Evolutionary conservation across 305 asterid genomes (phyloP).

Genomic region (Fraxinus greggii): DNA sequence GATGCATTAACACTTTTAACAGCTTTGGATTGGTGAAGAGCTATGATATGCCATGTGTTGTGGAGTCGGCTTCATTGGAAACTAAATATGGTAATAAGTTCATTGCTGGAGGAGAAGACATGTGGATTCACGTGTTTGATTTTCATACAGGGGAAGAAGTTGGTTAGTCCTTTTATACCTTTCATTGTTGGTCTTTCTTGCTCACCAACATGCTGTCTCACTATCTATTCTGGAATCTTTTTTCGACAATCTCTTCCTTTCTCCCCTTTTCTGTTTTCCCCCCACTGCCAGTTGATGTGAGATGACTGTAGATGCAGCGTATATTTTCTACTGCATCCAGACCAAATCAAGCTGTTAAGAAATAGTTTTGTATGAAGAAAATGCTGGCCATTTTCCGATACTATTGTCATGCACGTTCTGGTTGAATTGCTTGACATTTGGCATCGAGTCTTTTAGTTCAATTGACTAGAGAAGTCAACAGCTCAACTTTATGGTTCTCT

Average conservation of each 20-base stretch:
- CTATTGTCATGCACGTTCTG: too few species aligned
- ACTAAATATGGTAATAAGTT: constrained; percentile 81
- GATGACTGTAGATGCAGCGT: too few species aligned
- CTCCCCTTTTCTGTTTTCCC: background rate
- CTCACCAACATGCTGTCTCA: background rate
- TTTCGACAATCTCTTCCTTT: background rate
- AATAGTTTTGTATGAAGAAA: too few species aligned
- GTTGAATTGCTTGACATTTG: too few species aligned
- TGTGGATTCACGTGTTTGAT: constrained; percentile 88
- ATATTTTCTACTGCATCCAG: too few species aligned
- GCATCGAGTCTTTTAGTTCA: background rate
- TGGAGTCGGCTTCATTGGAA: constrained; percentile 91
- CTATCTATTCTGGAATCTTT: background rate
- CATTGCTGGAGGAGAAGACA: constrained; percentile 93
- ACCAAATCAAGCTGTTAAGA: too few species aligned
- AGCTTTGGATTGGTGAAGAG: constrained; percentile 91
- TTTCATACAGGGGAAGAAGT: constrained; percentile 80
- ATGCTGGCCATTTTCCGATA: too few species aligned
- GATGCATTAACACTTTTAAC: constrained; percentile 9
- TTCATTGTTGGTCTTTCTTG: background rate
- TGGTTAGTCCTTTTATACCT: constrained; percentile 39
- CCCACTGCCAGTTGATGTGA: too few species aligned
- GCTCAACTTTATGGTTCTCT: background rate
- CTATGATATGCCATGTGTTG: constrained; percentile 75
- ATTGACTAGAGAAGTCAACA: background rate